phyloP scores from a whole-genome alignment of 2,329 filamentous ascomycete genomes.

The Myotisia sp. region DNA sequence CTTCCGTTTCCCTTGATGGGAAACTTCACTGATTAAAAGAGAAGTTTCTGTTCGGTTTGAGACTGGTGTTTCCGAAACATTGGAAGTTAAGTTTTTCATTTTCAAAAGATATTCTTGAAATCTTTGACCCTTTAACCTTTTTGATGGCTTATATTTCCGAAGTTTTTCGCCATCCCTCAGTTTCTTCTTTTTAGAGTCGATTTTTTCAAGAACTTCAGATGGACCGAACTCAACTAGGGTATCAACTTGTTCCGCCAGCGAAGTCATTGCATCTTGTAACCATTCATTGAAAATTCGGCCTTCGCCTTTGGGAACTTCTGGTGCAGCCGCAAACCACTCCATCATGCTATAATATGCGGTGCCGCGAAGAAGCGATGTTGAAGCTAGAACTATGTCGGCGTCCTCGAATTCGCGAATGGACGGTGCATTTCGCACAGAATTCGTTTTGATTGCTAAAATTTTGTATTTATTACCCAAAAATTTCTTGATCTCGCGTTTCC shows the following conservation, averaged over 20 bases:
- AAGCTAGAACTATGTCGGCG: conserved; percentile 43
- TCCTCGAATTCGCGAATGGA: conserved; percentile 33
- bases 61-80: not conserved
- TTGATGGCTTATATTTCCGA: conserved; percentile 27
- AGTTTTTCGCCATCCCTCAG: conserved; percentile 23
- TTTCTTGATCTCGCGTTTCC: conserved; percentile 41
- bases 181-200: conserved; percentile 18
- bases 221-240: conserved; percentile 21
- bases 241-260: conserved; percentile 31
- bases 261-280: conserved; percentile 33
- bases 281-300: conserved; percentile 41
- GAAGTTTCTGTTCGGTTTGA: not conserved
- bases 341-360: conserved; percentile 37
- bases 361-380: conserved; percentile 37
- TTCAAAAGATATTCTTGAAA: conserved; percentile 14
- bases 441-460: conserved; percentile 32
- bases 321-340: conserved; percentile 37
- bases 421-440: conserved; percentile 26
- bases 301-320: conserved; percentile 25
- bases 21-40: too few relatives aligned
- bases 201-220: conserved; percentile 20
- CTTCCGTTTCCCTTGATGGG: conserved; percentile 2
- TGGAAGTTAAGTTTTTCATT: conserved; percentile 6
- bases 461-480: conserved; percentile 33
- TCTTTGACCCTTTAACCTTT: conserved; percentile 19